phyloP scores from a whole-genome alignment of 306 rosid species.

The Psophocarpus tetragonolobus region DNA sequence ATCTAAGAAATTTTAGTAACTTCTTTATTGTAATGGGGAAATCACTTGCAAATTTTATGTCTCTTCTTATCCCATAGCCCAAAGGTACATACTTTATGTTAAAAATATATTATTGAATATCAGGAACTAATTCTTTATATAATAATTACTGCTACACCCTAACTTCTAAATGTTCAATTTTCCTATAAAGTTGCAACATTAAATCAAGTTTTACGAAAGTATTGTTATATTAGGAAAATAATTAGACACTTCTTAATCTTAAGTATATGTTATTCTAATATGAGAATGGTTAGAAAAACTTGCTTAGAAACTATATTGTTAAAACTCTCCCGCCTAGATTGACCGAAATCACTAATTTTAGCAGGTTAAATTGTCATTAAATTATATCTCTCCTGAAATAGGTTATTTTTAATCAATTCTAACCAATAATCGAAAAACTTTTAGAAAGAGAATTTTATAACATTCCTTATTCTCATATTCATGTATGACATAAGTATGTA shows the following conservation, averaged over 20 bases:
- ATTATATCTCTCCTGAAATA: no score
- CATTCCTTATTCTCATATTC: constrained; percentile 6
- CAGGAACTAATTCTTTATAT: not conserved
- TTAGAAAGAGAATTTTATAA: no score
- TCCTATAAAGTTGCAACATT: not conserved
- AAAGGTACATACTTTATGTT: not conserved
- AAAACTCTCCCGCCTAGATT: no score
- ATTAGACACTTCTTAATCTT: not conserved
- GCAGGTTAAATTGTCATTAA: no score
- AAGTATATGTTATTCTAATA: not conserved
- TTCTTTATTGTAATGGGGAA: not conserved
- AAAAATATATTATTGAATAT: not conserved
- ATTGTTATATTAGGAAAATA: not conserved
- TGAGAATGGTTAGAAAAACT: no score
- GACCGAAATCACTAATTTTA: no score
- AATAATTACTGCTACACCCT: not conserved
- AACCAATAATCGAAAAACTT: no score
- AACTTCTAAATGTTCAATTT: not conserved
- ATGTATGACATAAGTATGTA: not conserved
- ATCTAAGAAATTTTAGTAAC: not conserved
- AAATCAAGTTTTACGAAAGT: not conserved
- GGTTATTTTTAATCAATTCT: no score
- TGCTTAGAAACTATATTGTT: no score
- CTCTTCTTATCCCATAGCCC: not conserved
- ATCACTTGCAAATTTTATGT: not conserved